Evolutionary conservation across 768 basidiomycete genomes (phyloP), one percentile per base, ranked within the genome.

Genomic region (Boletus vermiculosoides): DNA sequence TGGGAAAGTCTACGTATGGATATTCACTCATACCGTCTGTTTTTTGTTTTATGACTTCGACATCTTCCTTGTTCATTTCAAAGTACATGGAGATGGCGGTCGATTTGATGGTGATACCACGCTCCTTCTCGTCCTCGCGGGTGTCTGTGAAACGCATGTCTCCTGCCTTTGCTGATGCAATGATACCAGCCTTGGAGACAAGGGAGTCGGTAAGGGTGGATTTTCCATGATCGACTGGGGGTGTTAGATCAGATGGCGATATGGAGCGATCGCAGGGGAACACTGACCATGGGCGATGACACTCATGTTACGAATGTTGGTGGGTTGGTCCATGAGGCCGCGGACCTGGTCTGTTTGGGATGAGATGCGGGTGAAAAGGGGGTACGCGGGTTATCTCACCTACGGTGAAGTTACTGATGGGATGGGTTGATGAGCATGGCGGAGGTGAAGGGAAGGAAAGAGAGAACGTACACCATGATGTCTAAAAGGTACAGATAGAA

Each of bases 41-140:
- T 80, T 98, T 94, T 80, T 99, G 96, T 74, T 91, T 88, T 76
- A 99, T 89, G 54, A 86, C 79, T 11, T 74, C 63, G 31, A 97
- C 70, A 57, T 98, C 93, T 12, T 96, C 95, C 82, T 96, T 92
- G 72, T 82, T 75, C 69, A 99, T 83, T 79, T 94, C 87, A 74
- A 99, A 99, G 79, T 98, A 98, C 96, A 98, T 98, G 57, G 96
- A 97, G 74, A 99, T 97, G 68, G 95, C 97, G 33, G 96, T 98
- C 45, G 95, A 98, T 80, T 99, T 99, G 79, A 99, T 98, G 52
- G 97, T 98, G 70, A 99, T 98, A 81, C 97, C 97, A 76, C 96
- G 94, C 74, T 98, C 96, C 73, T 96, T 98, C 82, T 99, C 97
- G 72, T 99, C 97, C 11, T 90, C 85, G 80, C 96, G 83, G 57